These are phyloP conservation scores for Knoxdaviesia proteae DNA, from an alignment of 2,329 filamentous ascomycete species.

Conservation along the genomic window DNA sequence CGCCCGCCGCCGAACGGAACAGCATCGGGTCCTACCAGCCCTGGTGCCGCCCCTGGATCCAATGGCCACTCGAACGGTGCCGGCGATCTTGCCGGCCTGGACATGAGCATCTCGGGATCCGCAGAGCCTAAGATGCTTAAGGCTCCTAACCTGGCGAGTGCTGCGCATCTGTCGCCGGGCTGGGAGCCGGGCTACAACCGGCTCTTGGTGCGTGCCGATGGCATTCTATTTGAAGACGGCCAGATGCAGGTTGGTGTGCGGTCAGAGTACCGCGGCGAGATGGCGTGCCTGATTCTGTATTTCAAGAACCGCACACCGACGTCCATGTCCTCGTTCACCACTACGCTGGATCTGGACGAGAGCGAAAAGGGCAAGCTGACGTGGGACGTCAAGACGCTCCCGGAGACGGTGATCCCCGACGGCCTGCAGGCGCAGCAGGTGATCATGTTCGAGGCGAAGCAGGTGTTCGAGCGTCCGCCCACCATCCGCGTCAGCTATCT, in stretches of 20 bases:
- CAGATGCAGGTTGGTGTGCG: constrained; percentile 84
- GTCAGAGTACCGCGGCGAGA: constrained; percentile 85
- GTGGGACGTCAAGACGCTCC: constrained; percentile 72
- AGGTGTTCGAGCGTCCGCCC: constrained; percentile 62
- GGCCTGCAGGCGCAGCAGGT: constrained; percentile 76
- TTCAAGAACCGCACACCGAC: constrained; percentile 86
- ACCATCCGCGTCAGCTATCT: constrained; percentile 90
- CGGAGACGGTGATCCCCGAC: constrained; percentile 58
- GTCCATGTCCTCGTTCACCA: constrained; percentile 77
- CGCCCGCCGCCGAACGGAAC: constrained; percentile 25
- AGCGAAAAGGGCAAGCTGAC: constrained; percentile 46
- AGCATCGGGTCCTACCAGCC: constrained; percentile 10
- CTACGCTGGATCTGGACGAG: constrained; percentile 66
- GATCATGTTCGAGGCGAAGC: constrained; percentile 78
- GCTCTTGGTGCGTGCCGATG: constrained; percentile 60
- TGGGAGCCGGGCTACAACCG: constrained; percentile 85
- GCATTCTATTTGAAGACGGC: constrained; percentile 82
- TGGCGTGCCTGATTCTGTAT: constrained; percentile 88
- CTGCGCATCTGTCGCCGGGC: constrained; percentile 77
- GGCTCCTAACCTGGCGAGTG: constrained; percentile 71
- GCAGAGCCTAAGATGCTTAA: constrained; percentile 37
- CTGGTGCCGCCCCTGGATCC: constrained; percentile 20
- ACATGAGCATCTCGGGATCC: constrained; percentile 44
- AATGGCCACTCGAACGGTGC: constrained; percentile 25
- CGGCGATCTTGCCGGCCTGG: constrained; percentile 61